These are phyloP conservation scores for Gossypium stocksii DNA, from an alignment of 345 rosid genomes.

Conservation along the genomic window DNA sequence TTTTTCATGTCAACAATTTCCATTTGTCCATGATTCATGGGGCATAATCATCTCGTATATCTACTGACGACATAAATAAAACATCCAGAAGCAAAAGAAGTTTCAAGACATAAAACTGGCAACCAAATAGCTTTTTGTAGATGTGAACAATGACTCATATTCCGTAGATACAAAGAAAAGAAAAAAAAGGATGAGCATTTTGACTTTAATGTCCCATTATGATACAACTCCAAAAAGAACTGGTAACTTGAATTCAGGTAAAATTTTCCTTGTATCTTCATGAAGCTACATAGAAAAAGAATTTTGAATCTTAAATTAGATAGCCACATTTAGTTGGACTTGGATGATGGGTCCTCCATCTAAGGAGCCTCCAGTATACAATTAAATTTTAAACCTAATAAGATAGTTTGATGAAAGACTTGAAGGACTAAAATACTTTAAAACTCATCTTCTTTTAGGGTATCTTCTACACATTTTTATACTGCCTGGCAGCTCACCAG, in stretches of 20 bases:
- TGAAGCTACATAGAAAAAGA: not conserved
- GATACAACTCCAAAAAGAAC: not conserved
- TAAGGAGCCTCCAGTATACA: not conserved
- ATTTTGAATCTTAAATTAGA: not conserved
- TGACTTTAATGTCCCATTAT: not conserved
- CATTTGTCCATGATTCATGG: not conserved
- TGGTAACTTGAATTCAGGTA: not conserved
- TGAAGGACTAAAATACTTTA: not conserved
- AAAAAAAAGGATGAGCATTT: not conserved
- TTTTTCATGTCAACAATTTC: not conserved
- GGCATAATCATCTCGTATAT: not conserved
- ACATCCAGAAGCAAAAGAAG: not conserved
- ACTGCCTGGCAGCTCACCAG: not conserved
- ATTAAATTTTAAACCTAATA: conserved; percentile 6
- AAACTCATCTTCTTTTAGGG: not conserved
- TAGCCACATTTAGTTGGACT: not conserved
- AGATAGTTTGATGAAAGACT: not conserved
- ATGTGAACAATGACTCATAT: not conserved
- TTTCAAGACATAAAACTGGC: not conserved
- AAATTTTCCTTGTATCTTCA: not conserved
- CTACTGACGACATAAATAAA: not conserved
- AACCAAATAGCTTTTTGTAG: not conserved
- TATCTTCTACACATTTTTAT: not conserved
- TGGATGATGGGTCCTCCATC: not conserved
- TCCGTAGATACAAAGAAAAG: not conserved